These are phyloP conservation scores for Teunomyces tritomae DNA, from an alignment of 805 yeast species.

Conservation along the genomic window DNA sequence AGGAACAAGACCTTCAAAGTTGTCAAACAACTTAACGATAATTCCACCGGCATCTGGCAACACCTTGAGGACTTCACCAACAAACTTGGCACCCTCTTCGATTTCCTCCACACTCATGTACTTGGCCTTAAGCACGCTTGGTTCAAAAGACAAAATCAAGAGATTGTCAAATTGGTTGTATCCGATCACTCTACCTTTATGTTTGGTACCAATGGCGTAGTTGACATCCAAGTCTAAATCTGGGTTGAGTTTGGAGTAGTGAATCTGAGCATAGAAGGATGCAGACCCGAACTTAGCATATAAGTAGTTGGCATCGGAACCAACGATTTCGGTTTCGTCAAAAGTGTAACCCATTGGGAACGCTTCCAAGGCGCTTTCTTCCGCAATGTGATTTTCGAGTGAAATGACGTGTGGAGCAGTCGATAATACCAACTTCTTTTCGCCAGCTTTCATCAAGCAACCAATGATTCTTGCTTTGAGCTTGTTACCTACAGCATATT, in stretches of 20 bases:
- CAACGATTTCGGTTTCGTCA: slow-evolving; percentile 57
- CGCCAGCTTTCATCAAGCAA: slow-evolving; percentile 44
- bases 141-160: slow-evolving; percentile 67
- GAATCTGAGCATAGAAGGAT: slow-evolving; percentile 65
- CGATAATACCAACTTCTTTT: slow-evolving; percentile 65
- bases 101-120: slow-evolving; percentile 71
- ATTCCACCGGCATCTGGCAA: slow-evolving; percentile 63
- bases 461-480: slow-evolving; percentile 72
- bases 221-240: slow-evolving; percentile 43
- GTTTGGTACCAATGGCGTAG: slow-evolving; percentile 63
- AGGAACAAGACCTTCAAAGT: slow-evolving; percentile 74
- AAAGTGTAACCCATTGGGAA: slow-evolving; percentile 77
- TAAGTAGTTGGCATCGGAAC: slow-evolving; percentile 55
- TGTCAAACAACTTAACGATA: slow-evolving; percentile 59
- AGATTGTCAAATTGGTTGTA: slow-evolving; percentile 64
- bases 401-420: slow-evolving; percentile 52
- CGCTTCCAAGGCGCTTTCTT: slow-evolving; percentile 46
- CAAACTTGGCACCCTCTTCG: slow-evolving; percentile 61
- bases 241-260: slow-evolving; percentile 65
- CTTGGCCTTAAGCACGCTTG: slow-evolving; percentile 58
- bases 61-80: slow-evolving; percentile 54
- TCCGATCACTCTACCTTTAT: slow-evolving; percentile 75
- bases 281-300: slow-evolving; percentile 57
- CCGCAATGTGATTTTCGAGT: slow-evolving; percentile 17
- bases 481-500: slow-evolving; percentile 63